A percentile compares a stretch with the other conserved stretches of the same genome.
phyloP scores from a whole-genome alignment of 2,329 filamentous ascomycete genomes.

The Cordyceps sp. region DNA sequence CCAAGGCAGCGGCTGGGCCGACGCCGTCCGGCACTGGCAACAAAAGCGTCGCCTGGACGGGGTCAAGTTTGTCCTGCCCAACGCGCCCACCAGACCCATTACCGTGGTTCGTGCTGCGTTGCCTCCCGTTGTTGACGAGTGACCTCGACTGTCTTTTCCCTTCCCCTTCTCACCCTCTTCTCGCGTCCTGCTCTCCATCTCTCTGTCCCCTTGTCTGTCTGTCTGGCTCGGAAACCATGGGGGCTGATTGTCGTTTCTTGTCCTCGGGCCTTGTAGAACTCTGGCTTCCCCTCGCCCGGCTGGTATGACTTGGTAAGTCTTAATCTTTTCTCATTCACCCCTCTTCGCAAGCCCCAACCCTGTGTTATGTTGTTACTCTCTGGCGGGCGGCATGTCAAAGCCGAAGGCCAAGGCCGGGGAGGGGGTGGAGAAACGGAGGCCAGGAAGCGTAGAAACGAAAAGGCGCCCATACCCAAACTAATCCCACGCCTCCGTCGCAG shows the following conservation, averaged over 20 bases:
- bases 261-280: no score
- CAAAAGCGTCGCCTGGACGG: slow-evolving; percentile 66
- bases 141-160: background rate
- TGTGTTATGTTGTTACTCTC: background rate
- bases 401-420: no score
- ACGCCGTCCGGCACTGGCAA: slow-evolving; percentile 76
- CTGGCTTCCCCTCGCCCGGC: slow-evolving; percentile 66
- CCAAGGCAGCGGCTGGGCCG: slow-evolving; percentile 61
- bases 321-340: background rate
- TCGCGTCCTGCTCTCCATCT: no score
- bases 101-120: slow-evolving; percentile 32
- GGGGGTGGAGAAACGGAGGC: no score
- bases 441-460: no score
- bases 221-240: no score
- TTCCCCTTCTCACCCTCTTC: no score
- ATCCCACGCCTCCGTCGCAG: no score
- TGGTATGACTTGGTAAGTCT: slow-evolving; percentile 70
- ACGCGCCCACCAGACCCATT: slow-evolving; percentile 75
- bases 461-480: no score
- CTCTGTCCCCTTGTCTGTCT: no score
- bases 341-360: background rate
- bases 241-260: no score
- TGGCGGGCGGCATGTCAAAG: background rate
- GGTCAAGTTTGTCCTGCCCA: slow-evolving; percentile 86
- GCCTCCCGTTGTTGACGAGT: background rate